phyloP scores from a whole-genome alignment of 2,329 filamentous ascomycete species.

The Trichothecium roseum region DNA sequence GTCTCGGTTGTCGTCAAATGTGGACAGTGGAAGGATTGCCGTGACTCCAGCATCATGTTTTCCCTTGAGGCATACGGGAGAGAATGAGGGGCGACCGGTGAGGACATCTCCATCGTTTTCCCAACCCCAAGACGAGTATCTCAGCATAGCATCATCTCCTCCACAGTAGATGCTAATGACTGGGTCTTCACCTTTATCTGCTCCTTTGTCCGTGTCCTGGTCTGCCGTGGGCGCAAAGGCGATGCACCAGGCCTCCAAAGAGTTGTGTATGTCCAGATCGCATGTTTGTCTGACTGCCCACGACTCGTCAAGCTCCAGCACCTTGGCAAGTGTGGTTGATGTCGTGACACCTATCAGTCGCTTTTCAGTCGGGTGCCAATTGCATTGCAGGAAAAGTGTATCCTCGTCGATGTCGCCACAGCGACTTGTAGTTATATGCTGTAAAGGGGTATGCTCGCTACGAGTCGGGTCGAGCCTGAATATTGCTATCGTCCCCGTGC shows the following conservation, averaged over 20 bases:
- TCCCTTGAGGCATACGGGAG: constrained; percentile 26
- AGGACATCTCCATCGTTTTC: constrained; percentile 6
- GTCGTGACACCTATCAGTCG: constrained; percentile 59
- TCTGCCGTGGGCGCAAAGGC: constrained; percentile 37
- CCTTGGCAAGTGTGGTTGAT: constrained; percentile 52
- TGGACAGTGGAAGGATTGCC: constrained; percentile 62
- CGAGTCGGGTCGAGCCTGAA: constrained; percentile 40
- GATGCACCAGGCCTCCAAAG: constrained; percentile 65
- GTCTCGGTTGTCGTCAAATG: constrained; percentile 28
- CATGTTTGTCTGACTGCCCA: constrained; percentile 24
- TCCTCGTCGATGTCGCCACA: constrained; percentile 41
- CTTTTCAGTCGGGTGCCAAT: constrained; percentile 53
- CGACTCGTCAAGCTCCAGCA: constrained; percentile 37
- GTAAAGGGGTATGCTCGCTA: constrained; percentile 20
- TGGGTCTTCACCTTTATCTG: constrained; percentile 2
- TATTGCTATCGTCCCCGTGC: constrained; percentile 59
- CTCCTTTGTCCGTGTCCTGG: neutral
- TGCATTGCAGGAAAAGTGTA: constrained; percentile 60
- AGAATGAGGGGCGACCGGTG: neutral
- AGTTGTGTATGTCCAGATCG: constrained; percentile 35
- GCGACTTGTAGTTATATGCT: constrained; percentile 31
- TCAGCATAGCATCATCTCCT: constrained; percentile 62
- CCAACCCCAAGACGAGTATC: constrained; percentile 29
- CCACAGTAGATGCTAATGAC: constrained; percentile 51
- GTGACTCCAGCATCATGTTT: constrained; percentile 76